Conservation (phyloP, 2,329 filamentous ascomycete species). For the Pseudogymnoascus sp. region DNA sequence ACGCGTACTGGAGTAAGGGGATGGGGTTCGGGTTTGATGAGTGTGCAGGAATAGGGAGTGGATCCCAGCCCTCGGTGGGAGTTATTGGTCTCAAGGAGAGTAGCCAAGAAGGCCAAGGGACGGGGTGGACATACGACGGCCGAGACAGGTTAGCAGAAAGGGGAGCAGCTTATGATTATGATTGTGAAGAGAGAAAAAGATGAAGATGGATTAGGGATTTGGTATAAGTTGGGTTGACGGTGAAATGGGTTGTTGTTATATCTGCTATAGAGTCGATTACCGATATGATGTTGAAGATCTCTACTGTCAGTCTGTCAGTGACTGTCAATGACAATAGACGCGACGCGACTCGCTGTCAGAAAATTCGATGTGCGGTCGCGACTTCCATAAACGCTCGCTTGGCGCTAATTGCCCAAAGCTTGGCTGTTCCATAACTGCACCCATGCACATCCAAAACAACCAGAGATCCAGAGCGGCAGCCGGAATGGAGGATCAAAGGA, state of each 20-base stretch:
- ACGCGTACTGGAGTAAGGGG: background rate
- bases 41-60: background rate
- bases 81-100: background rate
- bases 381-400: conserved; percentile 7
- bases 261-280: background rate
- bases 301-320: background rate
- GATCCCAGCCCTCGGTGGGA: background rate
- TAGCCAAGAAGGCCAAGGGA: conserved; percentile 5
- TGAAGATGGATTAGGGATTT: background rate
- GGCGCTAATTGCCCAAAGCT: background rate
- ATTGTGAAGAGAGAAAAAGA: background rate
- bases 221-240: background rate
- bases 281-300: background rate
- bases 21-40: background rate
- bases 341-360: background rate
- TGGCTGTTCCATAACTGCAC: background rate
- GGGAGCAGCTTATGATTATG: background rate
- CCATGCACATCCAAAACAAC: background rate
- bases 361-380: background rate
- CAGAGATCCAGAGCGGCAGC: background rate
- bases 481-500: background rate
- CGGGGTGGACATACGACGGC: background rate
- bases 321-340: background rate
- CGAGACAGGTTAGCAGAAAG: conserved; percentile 1
- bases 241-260: background rate